Base-by-base conservation (phyloP, 306 rosid genomes). In the Vachellia pachyceras region DNA sequence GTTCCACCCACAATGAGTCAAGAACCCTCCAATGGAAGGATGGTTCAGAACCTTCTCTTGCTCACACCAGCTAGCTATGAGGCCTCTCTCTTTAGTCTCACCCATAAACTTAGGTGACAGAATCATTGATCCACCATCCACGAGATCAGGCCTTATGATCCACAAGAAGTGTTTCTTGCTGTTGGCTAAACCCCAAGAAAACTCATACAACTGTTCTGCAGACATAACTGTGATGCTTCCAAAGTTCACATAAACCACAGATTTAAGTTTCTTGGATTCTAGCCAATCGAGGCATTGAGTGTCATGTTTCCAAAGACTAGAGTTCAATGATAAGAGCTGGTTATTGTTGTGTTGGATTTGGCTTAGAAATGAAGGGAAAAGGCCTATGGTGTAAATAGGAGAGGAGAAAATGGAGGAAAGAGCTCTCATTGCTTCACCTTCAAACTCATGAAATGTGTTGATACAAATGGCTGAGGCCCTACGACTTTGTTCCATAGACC, bases 291-390 rank as follows among this genome's bases (percentile, higher is more conserved):
- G 12, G 44, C 77, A 80, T 1, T 67, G 60, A 0, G 49, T 33
- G 3, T 72, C 77, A 14, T 84, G 85, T 9, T n/a, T 58, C 87
- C 82, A 84, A 0, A 84, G 82, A 71, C 47, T 80, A 13, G 82
- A 35, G 0, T 75, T 64, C 0, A 80, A 39, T 10, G 72, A 6
- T 33, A 23, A 41, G 23, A 50, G 7, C 0, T 47, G 69, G 69
- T 64, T 47, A 0, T 58, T 33, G 2, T 12, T 1, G 72, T n/a
- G 25, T 54, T 54, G 40, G 5, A 58, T 45, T 35, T 64, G 69
- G 11, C 39, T 64, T 6, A 64, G 12, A 35, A 15, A 7, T 13
- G 69, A 22, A 3, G 65, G 33, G 35, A 58, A 23, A 58, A 15
- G 36, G 35, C 65, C 65, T 22, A 58, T 58, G 1, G 65, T 58